phyloP scores from a whole-genome alignment of 2,329 filamentous ascomycete species.

The Colletotrichum shisoi region DNA sequence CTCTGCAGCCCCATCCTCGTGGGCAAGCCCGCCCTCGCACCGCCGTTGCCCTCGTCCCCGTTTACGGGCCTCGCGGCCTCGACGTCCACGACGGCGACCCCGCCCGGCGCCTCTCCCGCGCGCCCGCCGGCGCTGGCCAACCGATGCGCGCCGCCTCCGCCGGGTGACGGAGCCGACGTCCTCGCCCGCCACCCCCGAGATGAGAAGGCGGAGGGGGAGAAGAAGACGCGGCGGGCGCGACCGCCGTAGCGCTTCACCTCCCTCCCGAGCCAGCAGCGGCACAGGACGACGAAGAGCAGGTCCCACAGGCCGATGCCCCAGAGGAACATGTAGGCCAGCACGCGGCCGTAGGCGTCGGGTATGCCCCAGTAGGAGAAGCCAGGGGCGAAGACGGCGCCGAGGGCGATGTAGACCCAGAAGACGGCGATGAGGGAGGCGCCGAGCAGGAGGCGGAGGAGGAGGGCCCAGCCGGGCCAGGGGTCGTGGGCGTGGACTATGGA shows the following conservation, averaged over 20 bases:
- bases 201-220: no score
- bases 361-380: conserved; percentile 52
- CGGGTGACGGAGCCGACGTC: neutral
- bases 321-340: conserved; percentile 50
- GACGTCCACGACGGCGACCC: neutral
- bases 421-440: conserved; percentile 49
- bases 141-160: neutral
- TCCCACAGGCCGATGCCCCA: conserved; percentile 43
- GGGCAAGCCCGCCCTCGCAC: conserved; percentile 2
- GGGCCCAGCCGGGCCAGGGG: conserved; percentile 47
- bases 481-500: conserved; percentile 47
- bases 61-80: conserved; percentile 19
- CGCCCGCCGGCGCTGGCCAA: neutral
- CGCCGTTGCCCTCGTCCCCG: neutral
- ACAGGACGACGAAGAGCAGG: conserved; percentile 27
- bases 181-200: neutral
- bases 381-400: conserved; percentile 50
- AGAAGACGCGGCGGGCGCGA: neutral
- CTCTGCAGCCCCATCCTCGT: conserved; percentile 21
- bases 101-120: neutral
- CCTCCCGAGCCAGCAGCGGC: conserved; percentile 30
- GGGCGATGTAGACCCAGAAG: conserved; percentile 49
- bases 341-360: conserved; percentile 43
- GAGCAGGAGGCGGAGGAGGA: conserved; percentile 46
- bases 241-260: conserved; percentile 23